phyloP scores from a whole-genome alignment of 257 asterid genomes.

The Scutellaria minor region DNA sequence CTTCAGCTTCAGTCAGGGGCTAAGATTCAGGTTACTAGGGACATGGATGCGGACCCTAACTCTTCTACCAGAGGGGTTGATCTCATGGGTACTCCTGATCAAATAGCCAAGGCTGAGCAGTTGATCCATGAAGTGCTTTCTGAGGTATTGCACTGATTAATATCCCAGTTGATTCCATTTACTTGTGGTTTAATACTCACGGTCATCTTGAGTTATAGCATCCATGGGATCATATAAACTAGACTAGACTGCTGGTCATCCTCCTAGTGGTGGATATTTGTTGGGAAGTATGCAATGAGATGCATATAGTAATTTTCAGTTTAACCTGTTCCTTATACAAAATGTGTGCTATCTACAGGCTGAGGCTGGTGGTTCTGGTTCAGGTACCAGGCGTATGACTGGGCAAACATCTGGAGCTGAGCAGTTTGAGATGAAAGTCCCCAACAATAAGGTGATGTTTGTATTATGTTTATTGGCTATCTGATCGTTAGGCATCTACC shows the following conservation, averaged over 20 bases:
- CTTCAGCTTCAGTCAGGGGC: constrained; percentile 90
- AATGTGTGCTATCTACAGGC: constrained; percentile 57
- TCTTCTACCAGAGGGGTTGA: constrained; percentile 71
- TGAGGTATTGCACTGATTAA: constrained; percentile 58
- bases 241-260: too few relatives aligned
- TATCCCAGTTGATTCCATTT: constrained; percentile 44
- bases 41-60: constrained; percentile 82
- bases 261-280: neutral
- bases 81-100: constrained; percentile 79
- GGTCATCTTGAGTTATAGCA: neutral
- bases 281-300: neutral
- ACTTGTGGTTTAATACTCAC: neutral
- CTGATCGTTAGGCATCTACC: neutral
- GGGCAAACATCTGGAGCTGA: constrained; percentile 75
- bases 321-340: constrained; percentile 14
- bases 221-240: too few relatives aligned
- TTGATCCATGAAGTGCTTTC: constrained; percentile 69
- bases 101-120: constrained; percentile 76
- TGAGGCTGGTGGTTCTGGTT: constrained; percentile 83
- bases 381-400: constrained; percentile 57
- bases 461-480: constrained; percentile 2
- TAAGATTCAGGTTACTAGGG: constrained; percentile 91
- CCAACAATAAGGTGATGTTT: constrained; percentile 74
- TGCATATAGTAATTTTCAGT: neutral
- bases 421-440: constrained; percentile 65